Evolutionary conservation across 169 alveolate species (phyloP), one percentile per base, ranked within the genome.

Genomic region (Eimeria tenella): DNA sequence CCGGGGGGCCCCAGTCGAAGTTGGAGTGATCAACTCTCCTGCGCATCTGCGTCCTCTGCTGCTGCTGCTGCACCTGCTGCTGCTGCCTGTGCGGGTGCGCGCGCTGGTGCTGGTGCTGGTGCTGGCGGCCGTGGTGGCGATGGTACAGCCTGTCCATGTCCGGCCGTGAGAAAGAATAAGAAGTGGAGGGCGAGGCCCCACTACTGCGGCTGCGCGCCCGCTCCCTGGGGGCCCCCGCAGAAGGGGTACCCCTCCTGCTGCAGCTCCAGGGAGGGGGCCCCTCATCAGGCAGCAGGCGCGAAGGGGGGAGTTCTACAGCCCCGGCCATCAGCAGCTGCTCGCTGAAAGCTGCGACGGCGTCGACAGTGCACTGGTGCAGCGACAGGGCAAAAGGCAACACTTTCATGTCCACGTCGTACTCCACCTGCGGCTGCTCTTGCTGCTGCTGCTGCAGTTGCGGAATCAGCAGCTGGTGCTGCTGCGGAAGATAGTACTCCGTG

Each of bases 361-460:
- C 87, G 42, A 79, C 50, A 8, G 87, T 79, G n/a, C 50, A 52
- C 62, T 79, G 87, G 70, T 79, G 71, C 25, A 79, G 52, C 49
- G 87, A 79, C 53, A 79, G 50, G 4, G 87, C 87, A 53, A 79
- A 79, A 4, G 87, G 87, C 50, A 79, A 52, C 70, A 79, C 52
- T 11, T 53, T 79, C 4, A 79, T 9, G n/a, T 79, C 87, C 21
- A 79, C 87, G 5, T 79, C 87, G 62, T 79, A 79, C 19, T 79
- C 87, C 15, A 79, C 5, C 52, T 79, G 87, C 71, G 49, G 70
- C 71, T 79, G 70, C 56, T 42, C 62, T 15, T 68, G 70, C 70
- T 77, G 87, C 70, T 79, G 87, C 87, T 79, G 71, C 52, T 79
- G 87, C 71, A 50, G 53, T 13, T 52, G 71, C 25, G 19, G 53